These are phyloP conservation scores for Kwoniella shandongensis DNA, from an alignment of 768 basidiomycete species.

Conservation along the genomic window DNA sequence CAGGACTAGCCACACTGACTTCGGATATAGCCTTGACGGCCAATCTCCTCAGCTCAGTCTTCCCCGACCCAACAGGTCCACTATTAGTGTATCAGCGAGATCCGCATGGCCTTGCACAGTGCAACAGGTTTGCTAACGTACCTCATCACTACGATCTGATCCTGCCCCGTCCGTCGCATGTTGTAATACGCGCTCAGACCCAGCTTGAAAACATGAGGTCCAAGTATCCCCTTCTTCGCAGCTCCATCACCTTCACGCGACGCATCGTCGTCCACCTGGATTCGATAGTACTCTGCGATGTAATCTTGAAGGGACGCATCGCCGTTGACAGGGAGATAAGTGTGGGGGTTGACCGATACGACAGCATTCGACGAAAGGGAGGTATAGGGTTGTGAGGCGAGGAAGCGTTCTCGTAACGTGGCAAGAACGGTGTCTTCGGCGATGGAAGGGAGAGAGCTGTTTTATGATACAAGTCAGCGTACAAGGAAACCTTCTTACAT, in stretches of 20 bases:
- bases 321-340: conserved; percentile 77
- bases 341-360: conserved; percentile 90
- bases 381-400: conserved; percentile 50
- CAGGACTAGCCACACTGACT: conserved; percentile 78
- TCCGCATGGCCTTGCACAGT: too few species aligned
- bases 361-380: conserved; percentile 60
- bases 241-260: conserved; percentile 43
- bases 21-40: conserved; percentile 90
- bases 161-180: conserved; percentile 89
- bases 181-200: conserved; percentile 93
- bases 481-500: too few species aligned
- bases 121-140: too few species aligned
- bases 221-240: conserved; percentile 59
- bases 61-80: conserved; percentile 89
- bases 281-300: conserved; percentile 76
- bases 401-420: conserved; percentile 52
- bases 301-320: conserved; percentile 84
- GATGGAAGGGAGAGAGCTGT: conserved; percentile 39
- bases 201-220: conserved; percentile 87
- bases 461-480: neutral
- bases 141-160: conserved; percentile 86
- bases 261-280: conserved; percentile 55
- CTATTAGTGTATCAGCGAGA: conserved; percentile 56
- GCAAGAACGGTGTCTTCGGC: conserved; percentile 52
- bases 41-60: conserved; percentile 86